phyloP scores from a whole-genome alignment of 1,284 basidiomycete species.

The Pholiota adiposa region DNA sequence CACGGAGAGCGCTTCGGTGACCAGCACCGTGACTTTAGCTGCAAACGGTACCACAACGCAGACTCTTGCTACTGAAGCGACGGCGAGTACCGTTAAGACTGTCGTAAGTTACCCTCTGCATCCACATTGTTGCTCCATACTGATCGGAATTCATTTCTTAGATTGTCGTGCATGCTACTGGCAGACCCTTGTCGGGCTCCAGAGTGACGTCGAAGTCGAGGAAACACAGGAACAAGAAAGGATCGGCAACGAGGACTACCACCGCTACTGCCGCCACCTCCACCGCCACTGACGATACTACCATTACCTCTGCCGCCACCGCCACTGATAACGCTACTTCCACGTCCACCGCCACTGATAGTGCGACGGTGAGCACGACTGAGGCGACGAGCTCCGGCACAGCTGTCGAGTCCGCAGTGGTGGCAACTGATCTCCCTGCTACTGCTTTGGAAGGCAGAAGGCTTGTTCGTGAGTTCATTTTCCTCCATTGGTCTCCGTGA shows the following conservation, averaged over 20 bases:
- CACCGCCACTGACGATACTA: neutral
- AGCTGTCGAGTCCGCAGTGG: neutral
- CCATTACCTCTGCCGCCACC: neutral
- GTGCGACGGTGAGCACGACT: neutral
- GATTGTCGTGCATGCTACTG: neutral
- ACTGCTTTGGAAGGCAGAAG: neutral
- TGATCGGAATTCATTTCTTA: neutral
- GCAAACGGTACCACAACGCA: neutral
- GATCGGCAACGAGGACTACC: conserved; percentile 2
- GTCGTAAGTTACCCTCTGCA: neutral
- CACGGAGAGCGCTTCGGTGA: neutral
- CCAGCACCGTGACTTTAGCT: neutral
- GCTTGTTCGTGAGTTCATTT: neutral
- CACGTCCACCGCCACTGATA: no score
- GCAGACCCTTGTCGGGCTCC: neutral
- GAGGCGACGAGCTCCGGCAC: neutral
- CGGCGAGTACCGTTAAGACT: neutral
- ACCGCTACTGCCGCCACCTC: neutral
- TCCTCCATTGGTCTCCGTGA: neutral
- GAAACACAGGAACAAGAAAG: neutral
- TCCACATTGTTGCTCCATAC: neutral
- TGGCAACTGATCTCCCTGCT: neutral
- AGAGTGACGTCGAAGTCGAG: neutral
- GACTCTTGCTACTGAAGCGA: neutral
- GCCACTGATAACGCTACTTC: neutral